Evolutionary conservation across 73 alveolate species (phyloP), one percentile per base, ranked within the genome.

Genomic region (Paramecium tetraurelia): DNA sequence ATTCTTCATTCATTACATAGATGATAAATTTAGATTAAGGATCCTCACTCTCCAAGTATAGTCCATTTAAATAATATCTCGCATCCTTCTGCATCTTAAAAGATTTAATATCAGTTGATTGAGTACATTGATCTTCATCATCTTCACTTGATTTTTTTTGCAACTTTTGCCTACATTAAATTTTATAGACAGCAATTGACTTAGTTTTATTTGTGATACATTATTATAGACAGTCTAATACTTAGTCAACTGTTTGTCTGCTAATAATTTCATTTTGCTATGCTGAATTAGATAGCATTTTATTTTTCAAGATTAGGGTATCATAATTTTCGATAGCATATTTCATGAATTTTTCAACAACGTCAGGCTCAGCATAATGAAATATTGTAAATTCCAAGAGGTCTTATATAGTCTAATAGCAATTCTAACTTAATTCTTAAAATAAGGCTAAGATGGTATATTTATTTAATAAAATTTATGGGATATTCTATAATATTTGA

Each of bases 1-100:
- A 72, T 36, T 72, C 63, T 16, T 43, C 68, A 36, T 40, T 18
- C 40, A 16, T 22, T 0, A 16, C 36, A 72, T 72, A 72, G 9
- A 72, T 40, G 9, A 72, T 72, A 72, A 36, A 72, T 72, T 72
- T 72, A 2, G 86, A 12, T 72, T 72, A 35, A n/a, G 86, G 86
- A 36, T 33, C 86, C 6, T 72, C 86, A 36, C 86, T 20, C 5
- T 72, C 86, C 10, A 72, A 20, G 40, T 36, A 72, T 14, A 72
- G n/a, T 4, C 85, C 85, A 31, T 33, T 31, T 11, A 70, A 16
- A 53, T 53, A 53, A 53, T 53, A 18, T 53, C 29, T 27, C 3
- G 50, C 1, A 3, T 12, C 24, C 35, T 22, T 63, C 24, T 63
- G 2, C 46, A 63, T 63, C 6, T 53, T 53, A 53, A 20, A n/a